Base-by-base conservation (phyloP, 495 filamentous ascomycete species). In the Xylona heveae region DNA sequence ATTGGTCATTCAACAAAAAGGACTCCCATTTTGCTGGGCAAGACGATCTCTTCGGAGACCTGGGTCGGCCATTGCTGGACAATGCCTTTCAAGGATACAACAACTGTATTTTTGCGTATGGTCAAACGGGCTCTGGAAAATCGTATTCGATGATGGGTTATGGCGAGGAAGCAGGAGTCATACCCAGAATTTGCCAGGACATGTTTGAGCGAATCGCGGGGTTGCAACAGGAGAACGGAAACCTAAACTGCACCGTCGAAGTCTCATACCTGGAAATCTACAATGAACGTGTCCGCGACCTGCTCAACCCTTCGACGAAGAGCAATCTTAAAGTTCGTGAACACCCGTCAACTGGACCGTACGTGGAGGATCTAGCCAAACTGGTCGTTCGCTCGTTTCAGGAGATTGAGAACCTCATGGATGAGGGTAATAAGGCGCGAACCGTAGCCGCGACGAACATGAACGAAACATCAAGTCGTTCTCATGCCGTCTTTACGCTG, bases 131-230 rank as follows among this genome's bases (percentile, higher is more conserved):
- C 39, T 94, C 85, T 12, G 90, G 90, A 47, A 99, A 99, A 53
- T 91, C 81, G 16, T 95, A 99, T 47, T 92, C 83, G 31, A 99
- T 99, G 90, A 95, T 95, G 90, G 88, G 88, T 14, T 95, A 95
- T 56, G 88, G 90, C 33, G 74, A 85, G 50, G 90, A 95, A 43
- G 68, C 77, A 30, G 90, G 90, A 56, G 84, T 99, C 29, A 95
- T 99, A 39, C 90, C 90, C n/a, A 75, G 68, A 40, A 95, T 99
- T 53, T 99, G 90, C 47, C 78, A 83, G 56, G 73, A 90, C 37
- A 94, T 95, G 88, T 95, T 95, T 52, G 66, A 74, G 46, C 64
- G 85, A 39, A 95, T 95, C 40, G 59, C 53, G 18, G 52, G 55
- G 14, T 59, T 91, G 36, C 78, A 90, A 48, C 45, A 55, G 40